Conservation (phyloP, 805 yeast species). For the Candida sphagnicola region DNA sequence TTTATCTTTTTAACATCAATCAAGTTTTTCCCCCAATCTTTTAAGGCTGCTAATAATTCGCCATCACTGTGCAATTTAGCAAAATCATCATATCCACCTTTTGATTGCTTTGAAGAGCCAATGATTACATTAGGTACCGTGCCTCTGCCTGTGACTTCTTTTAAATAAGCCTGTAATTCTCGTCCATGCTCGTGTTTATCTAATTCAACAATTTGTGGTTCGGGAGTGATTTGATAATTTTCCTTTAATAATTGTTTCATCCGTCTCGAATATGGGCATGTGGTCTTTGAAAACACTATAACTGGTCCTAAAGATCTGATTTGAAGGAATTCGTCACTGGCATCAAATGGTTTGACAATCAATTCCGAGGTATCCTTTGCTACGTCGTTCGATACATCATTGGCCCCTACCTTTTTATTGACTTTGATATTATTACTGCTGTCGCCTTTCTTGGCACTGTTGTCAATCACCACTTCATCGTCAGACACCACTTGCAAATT, state of each 20-base stretch:
- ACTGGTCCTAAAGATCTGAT: constrained; percentile 64
- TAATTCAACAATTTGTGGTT: constrained; percentile 71
- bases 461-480: constrained; percentile 3
- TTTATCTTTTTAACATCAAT: constrained; percentile 47
- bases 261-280: constrained; percentile 73
- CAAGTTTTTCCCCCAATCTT: constrained; percentile 59
- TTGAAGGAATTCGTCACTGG: constrained; percentile 42
- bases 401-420: not conserved
- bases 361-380: constrained; percentile 5
- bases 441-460: not conserved
- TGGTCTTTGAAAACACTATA: constrained; percentile 50
- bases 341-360: constrained; percentile 21
- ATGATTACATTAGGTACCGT: constrained; percentile 91
- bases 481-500: not conserved
- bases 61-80: constrained; percentile 55
- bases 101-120: constrained; percentile 52
- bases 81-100: constrained; percentile 91
- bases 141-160: constrained; percentile 62
- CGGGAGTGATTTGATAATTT: constrained; percentile 68
- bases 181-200: constrained; percentile 76
- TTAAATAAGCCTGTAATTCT: constrained; percentile 71
- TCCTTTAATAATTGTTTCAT: constrained; percentile 63
- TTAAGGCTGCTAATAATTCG: constrained; percentile 47
- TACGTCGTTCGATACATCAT: constrained; percentile 8
- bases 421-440: not conserved